Evolutionary conservation across 176 grass and related monocot genomes (phyloP).

Genomic region (Calamus simplicifolius): DNA sequence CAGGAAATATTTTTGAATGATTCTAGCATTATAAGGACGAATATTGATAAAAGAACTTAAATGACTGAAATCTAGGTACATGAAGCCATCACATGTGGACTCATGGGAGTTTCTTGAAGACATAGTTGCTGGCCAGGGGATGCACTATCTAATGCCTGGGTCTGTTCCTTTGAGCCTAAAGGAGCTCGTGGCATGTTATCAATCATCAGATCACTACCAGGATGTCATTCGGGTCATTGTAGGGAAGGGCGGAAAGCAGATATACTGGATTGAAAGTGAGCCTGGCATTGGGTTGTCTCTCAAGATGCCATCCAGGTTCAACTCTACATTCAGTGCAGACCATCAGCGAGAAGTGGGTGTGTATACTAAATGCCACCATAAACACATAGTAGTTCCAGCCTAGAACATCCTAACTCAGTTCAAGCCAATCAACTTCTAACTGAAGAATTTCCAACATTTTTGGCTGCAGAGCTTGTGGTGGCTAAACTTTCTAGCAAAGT

Average conservation of each 20-base stretch:
- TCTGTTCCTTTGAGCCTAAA: conserved; percentile 4
- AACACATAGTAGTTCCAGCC: too few species aligned
- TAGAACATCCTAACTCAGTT: too few species aligned
- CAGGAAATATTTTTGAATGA: too few species aligned
- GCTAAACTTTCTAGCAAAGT: conserved; percentile 19
- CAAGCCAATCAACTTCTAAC: too few species aligned
- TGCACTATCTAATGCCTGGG: conserved; percentile 13
- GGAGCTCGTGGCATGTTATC: conserved; percentile 23
- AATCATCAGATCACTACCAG: conserved; percentile 22
- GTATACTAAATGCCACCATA: too few species aligned
- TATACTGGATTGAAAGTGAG: conserved; percentile 25
- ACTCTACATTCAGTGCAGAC: not conserved
- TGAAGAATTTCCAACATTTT: not conserved
- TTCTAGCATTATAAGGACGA: too few species aligned
- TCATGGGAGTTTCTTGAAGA: conserved; percentile 32
- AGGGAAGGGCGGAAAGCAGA: conserved; percentile 7
- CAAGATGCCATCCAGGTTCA: conserved; percentile 1
- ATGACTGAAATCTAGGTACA: conserved; percentile 5
- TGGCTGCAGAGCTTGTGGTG: conserved; percentile 11
- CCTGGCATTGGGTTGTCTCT: conserved; percentile 22
- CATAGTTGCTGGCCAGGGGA: conserved; percentile 19
- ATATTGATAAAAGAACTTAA: too few species aligned
- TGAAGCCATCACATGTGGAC: conserved; percentile 17
- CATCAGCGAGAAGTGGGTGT: not conserved
- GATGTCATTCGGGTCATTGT: conserved; percentile 22